Evolutionary conservation across 352 stramenopile genomes (phyloP).

Genomic region (Phytophthora vignae): DNA sequence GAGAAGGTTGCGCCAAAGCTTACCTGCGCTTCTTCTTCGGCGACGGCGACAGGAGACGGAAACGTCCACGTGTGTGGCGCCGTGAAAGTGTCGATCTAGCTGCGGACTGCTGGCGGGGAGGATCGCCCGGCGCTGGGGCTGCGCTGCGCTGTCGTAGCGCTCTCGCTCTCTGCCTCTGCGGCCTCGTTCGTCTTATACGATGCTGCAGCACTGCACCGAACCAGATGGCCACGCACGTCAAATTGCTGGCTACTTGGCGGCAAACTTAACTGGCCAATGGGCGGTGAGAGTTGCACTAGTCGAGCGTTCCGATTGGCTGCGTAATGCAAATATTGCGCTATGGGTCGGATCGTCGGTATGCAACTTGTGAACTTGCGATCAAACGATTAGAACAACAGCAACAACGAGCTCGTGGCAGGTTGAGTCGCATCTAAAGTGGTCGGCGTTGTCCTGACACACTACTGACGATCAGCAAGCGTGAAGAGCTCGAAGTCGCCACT

Average conservation of each 20-base stretch:
- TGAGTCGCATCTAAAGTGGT: not conserved
- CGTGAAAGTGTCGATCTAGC: constrained; percentile 28
- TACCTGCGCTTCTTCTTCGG: constrained; percentile 12
- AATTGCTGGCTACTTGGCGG: constrained; percentile 19
- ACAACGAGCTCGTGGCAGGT: not conserved
- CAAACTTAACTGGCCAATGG: constrained; percentile 12
- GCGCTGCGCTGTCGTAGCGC: constrained; percentile 7
- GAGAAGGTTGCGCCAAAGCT: not conserved
- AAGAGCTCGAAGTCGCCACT: not conserved
- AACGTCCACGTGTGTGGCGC: constrained; percentile 20
- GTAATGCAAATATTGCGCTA: constrained; percentile 17
- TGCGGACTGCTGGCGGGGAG: not conserved
- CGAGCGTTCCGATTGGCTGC: constrained; percentile 1
- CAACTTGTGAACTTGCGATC: constrained; percentile 28
- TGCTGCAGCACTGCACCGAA: constrained; percentile 20
- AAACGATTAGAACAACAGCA: constrained; percentile 35
- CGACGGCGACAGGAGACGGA: constrained; percentile 10
- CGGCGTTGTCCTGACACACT: constrained; percentile 8
- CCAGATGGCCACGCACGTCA: constrained; percentile 29
- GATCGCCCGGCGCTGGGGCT: constrained; percentile 15
- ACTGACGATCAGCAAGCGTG: not conserved
- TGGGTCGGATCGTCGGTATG: constrained; percentile 8
- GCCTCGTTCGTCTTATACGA: constrained; percentile 35
- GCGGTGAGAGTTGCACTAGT: constrained; percentile 11
- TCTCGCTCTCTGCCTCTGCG: constrained; percentile 32